Evolutionary conservation across 2,329 filamentous ascomycete species (phyloP).

Genomic region (Tothia fuscella): DNA sequence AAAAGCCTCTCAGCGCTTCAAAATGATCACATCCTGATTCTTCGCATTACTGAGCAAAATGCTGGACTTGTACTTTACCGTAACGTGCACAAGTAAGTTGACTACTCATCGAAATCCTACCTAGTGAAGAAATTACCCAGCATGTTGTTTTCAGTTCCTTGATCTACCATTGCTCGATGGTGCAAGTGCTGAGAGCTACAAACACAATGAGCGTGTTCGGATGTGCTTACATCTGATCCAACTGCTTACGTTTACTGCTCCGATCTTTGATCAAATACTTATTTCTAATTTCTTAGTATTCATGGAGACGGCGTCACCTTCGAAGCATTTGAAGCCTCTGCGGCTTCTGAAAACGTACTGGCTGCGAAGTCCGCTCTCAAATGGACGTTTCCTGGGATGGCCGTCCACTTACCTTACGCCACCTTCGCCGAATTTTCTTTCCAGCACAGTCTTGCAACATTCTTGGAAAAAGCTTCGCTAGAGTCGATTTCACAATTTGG

Average conservation of each 20-base stretch:
- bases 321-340: slow-evolving; percentile 50
- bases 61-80: slow-evolving; percentile 33
- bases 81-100: slow-evolving; percentile 21
- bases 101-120: not conserved
- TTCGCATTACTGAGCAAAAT: slow-evolving; percentile 39
- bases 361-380: slow-evolving; percentile 38
- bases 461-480: slow-evolving; percentile 39
- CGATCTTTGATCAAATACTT: not conserved
- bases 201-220: too few species aligned
- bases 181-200: not conserved
- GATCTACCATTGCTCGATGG: not conserved
- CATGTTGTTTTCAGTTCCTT: slow-evolving; percentile 13
- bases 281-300: too few species aligned
- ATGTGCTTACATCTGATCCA: slow-evolving; percentile 12
- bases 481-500: slow-evolving; percentile 42
- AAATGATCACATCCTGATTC: not conserved
- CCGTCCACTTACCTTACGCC: slow-evolving; percentile 34
- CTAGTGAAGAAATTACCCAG: slow-evolving; percentile 11
- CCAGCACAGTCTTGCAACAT: slow-evolving; percentile 36
- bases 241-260: slow-evolving; percentile 2
- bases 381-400: slow-evolving; percentile 48
- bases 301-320: slow-evolving; percentile 29
- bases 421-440: slow-evolving; percentile 33
- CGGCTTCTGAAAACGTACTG: slow-evolving; percentile 41
- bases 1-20: not conserved